phyloP scores from a whole-genome alignment of 768 basidiomycete genomes.

The Dendrothele bispora region DNA sequence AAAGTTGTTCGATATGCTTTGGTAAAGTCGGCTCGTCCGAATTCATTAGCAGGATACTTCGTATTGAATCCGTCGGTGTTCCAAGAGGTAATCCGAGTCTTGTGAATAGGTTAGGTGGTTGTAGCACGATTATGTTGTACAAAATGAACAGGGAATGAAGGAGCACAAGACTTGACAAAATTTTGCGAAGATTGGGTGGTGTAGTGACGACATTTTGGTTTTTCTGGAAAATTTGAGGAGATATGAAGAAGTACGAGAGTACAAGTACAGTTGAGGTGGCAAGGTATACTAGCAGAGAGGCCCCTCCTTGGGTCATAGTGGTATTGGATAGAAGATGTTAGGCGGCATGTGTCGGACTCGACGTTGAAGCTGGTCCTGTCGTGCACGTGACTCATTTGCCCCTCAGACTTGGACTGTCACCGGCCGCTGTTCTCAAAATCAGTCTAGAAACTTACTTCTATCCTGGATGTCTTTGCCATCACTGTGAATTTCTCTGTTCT shows the following conservation, averaged over 20 bases:
- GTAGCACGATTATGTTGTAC: slow-evolving; percentile 42
- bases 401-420: no score
- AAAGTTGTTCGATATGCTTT: slow-evolving; percentile 46
- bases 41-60: slow-evolving; percentile 39
- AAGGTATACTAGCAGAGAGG: slow-evolving; percentile 3
- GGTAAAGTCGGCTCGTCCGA: slow-evolving; percentile 46
- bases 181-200: slow-evolving; percentile 9
- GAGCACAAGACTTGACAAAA: slow-evolving; percentile 40
- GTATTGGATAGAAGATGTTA: no score
- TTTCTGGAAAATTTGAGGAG: background rate
- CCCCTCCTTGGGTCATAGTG: slow-evolving; percentile 3
- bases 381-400: no score
- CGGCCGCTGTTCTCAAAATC: no score
- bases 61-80: slow-evolving; percentile 52
- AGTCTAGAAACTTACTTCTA: no score
- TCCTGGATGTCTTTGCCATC: no score
- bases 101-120: slow-evolving; percentile 64
- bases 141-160: slow-evolving; percentile 52
- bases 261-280: background rate
- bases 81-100: slow-evolving; percentile 55
- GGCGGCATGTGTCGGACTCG: no score
- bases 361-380: no score
- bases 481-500: no score
- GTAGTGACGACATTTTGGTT: background rate
- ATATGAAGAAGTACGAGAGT: slow-evolving; percentile 6